Evolutionary conservation across 1,284 basidiomycete species (phyloP), one percentile per base, ranked within the genome.

Genomic region (Trametes sp.): DNA sequence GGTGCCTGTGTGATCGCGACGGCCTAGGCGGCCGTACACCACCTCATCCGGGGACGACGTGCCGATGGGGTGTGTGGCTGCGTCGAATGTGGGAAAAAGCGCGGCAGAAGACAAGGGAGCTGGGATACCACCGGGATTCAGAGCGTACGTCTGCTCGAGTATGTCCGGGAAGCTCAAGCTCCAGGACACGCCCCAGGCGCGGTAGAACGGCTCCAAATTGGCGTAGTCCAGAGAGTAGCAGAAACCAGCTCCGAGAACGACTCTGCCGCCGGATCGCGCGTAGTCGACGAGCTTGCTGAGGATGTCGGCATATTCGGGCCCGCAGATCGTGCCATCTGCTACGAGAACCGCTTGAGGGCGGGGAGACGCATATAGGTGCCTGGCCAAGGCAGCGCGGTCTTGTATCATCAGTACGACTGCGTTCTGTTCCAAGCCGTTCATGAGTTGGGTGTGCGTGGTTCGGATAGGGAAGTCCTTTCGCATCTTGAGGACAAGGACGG

Each of bases 231-330:
- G 16, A 10, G 23, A 56, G 50, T 56, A 61, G 50, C 63, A 54
- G 59, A 68, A 68, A 23, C 65, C 59, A 45, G 54, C 45, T 6
- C 64, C 69, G 13, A 67, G 21, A 13, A 67, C 41, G 36, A 69
- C 61, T 4, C 59, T 57, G 5, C 69, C 65, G 21, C 69, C 69
- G 1, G 31, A 24, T 9, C 62, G 62, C 3, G 62, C 58, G 46
- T 66, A 68, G 8, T 49, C 33, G 24, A 65, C 50, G 52, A 68
- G 58, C 31, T 36, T 24, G 6, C 5, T 1, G 14, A 36, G 16
- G 33, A 51, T 2, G 6, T 23, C 31, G 31, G 9, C 21, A n/a
- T 23, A n/a, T 5, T 4, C 8, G 38, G 38, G 3, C 16, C 16
- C 14, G 38, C 38, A 41, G 16, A 41, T 41, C 7, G 2, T 2